Evolutionary conservation across 352 stramenopile genomes (phyloP).

Genomic region (Phytophthora fragariaefolia): DNA sequence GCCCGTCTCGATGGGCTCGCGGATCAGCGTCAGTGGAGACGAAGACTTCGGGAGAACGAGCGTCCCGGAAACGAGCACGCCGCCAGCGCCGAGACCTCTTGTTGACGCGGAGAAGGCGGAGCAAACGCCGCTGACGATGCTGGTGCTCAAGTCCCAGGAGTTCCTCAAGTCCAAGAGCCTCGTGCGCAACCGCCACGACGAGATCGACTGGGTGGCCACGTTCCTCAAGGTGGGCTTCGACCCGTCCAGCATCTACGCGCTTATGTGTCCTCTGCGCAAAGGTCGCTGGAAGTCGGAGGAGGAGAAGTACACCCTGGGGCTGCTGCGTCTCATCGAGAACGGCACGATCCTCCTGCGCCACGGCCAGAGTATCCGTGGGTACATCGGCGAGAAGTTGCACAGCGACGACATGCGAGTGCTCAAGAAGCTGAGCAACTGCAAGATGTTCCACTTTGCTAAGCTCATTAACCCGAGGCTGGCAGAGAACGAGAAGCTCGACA

Average conservation of each 20-base stretch:
- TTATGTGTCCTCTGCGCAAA: slow-evolving; percentile 79
- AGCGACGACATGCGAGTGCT: slow-evolving; percentile 86
- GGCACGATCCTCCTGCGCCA: slow-evolving; percentile 65
- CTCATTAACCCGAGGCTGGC: slow-evolving; percentile 66
- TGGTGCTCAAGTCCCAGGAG: slow-evolving; percentile 74
- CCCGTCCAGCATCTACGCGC: slow-evolving; percentile 71
- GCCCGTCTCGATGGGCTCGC: not conserved
- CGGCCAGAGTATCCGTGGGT: slow-evolving; percentile 73
- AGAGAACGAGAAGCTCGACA: slow-evolving; percentile 61
- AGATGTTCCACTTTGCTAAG: slow-evolving; percentile 78
- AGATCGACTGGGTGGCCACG: slow-evolving; percentile 81
- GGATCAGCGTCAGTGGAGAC: slow-evolving; percentile 9
- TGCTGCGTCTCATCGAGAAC: slow-evolving; percentile 71
- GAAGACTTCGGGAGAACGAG: slow-evolving; percentile 2
- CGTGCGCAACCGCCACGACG: slow-evolving; percentile 75
- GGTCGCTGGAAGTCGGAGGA: slow-evolving; percentile 79
- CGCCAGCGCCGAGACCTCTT: not conserved
- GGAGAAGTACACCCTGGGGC: slow-evolving; percentile 73
- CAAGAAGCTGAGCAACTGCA: slow-evolving; percentile 88
- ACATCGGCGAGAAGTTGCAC: slow-evolving; percentile 79
- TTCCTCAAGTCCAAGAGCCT: slow-evolving; percentile 64
- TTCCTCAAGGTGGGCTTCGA: slow-evolving; percentile 82
- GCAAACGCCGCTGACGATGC: slow-evolving; percentile 51
- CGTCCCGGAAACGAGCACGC: not conserved
- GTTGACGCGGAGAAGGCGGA: slow-evolving; percentile 25